Evolutionary conservation across 2,329 filamentous ascomycete genomes (phyloP).

Genomic region (Drechslerella coelobrocha): DNA sequence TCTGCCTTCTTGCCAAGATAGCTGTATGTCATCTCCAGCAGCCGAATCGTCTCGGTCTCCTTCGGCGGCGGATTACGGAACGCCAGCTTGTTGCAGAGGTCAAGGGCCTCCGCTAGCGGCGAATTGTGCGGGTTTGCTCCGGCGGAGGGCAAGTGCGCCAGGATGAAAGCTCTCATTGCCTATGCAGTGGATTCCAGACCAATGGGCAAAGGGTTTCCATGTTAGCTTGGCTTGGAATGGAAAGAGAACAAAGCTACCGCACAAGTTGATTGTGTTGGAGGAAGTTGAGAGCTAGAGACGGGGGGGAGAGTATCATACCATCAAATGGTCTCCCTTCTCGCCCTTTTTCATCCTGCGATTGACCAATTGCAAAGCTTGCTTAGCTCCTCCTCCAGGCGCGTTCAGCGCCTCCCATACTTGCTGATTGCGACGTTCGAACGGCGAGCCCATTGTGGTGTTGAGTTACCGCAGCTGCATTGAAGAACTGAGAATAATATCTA

Average conservation of each 20-base stretch:
- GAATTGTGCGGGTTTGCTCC: conserved; percentile 21
- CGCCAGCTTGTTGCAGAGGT: conserved; percentile 32
- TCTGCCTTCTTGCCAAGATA: conserved; percentile 41
- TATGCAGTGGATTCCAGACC: no score
- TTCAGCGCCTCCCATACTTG: conserved; percentile 55
- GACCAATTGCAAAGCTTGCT: conserved; percentile 55
- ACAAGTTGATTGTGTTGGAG: no score
- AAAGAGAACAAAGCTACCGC: no score
- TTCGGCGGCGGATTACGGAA: conserved; percentile 43
- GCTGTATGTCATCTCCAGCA: conserved; percentile 44
- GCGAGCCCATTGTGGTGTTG: conserved; percentile 49
- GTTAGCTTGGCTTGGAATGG: not conserved
- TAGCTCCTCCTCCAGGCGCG: conserved; percentile 50
- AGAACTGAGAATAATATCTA: not conserved
- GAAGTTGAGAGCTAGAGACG: not conserved
- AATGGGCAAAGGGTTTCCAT: not conserved
- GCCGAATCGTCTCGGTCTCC: conserved; percentile 40
- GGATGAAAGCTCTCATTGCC: conserved; percentile 53
- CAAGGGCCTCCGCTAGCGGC: conserved; percentile 51
- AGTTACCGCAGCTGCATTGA: conserved; percentile 13
- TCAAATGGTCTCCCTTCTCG: conserved; percentile 55
- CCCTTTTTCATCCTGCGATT: conserved; percentile 55
- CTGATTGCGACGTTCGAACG: conserved; percentile 55
- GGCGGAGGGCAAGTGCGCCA: conserved; percentile 51
- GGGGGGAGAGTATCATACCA: conserved; percentile 44